A percentile compares a stretch with the other conserved stretches of the same genome.
Conservation (phyloP, 2,329 filamentous ascomycete genomes). For the Diplodia intermedia region DNA sequence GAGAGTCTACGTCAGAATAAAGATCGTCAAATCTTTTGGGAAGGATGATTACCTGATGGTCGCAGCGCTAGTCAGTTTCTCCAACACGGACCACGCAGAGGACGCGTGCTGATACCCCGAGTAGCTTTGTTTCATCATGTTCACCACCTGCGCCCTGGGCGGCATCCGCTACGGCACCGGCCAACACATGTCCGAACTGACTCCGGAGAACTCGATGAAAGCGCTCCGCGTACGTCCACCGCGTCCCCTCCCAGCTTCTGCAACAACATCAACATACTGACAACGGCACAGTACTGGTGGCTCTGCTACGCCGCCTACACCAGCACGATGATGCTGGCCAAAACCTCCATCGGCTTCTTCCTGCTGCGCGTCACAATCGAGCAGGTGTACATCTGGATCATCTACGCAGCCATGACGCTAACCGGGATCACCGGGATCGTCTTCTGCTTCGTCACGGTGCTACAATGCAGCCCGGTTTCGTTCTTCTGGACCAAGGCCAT, state of each 20-base stretch:
- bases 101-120: neutral
- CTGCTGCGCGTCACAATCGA: conserved; percentile 17
- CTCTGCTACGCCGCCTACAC: conserved; percentile 29
- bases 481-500: conserved; percentile 58
- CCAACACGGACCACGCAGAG: neutral
- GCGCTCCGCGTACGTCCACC: conserved; percentile 36
- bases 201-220: conserved; percentile 36
- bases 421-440: conserved; percentile 48
- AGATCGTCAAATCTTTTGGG: conserved; percentile 47
- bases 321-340: conserved; percentile 26
- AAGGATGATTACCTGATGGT: conserved; percentile 48
- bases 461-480: conserved; percentile 59
- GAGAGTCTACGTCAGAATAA: conserved; percentile 43
- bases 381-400: conserved; percentile 40
- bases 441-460: conserved; percentile 57
- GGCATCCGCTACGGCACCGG: conserved; percentile 30
- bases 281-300: conserved; percentile 24
- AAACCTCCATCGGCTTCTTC: conserved; percentile 16
- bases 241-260: too few relatives aligned
- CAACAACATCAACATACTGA: neutral
- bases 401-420: conserved; percentile 47
- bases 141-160: conserved; percentile 35
- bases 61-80: conserved; percentile 40
- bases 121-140: conserved; percentile 39
- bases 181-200: conserved; percentile 37